Evolutionary conservation across 805 yeast species (phyloP), one percentile per base, ranked within the genome.

Genomic region (Yamadazyma philogaea): DNA sequence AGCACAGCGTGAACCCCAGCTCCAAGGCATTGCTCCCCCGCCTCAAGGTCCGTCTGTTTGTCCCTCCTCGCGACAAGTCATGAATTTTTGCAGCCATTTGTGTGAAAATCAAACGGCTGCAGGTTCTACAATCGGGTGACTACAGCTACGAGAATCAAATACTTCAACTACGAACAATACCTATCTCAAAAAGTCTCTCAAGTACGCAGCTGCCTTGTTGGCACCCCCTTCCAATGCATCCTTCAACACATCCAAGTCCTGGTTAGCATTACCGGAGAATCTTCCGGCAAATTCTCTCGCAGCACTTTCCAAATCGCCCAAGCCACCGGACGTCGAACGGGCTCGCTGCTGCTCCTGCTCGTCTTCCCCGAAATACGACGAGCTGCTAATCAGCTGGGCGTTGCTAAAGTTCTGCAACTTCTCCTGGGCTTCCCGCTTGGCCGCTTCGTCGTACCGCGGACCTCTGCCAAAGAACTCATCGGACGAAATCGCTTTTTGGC

Each of bases 181-280:
- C 30, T 50, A 68, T 47, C 82, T 78, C 60, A 91, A 69, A 56
- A 87, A 88, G 59, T 91, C 97, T 56, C 98, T 79, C 69, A 93
- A 72, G 59, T 84, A 81, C 21, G 83, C 84, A 21, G 95, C 87
- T 43, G 91, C 71, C 65, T 87, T 89, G 58, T 82, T 85, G 18
- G 97, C 98, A 45, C 98, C 98, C 51, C 81, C 86, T 64, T 91
- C 98, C 49, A 93, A 75, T 12, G 89, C 96, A 63, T 87, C 96
- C 68, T 87, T 89, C 57, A 93, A 68, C 44, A 83, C 88, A 37
- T 84, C 88, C 59, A 93, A 70, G 64, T 93, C 99, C 56, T 93
- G 96, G 53, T 82, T 82, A n/a, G 91, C 83, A 44, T 84, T 81
- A 38, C 82, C 81, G 40, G 83, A 74, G 56, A 87, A 81, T 49